Percentiles rank a stretch among this genome's conserved stretches.
Evolutionary conservation across 331 rosid species (phyloP).

Genomic region (Stylosanthes scabra): DNA sequence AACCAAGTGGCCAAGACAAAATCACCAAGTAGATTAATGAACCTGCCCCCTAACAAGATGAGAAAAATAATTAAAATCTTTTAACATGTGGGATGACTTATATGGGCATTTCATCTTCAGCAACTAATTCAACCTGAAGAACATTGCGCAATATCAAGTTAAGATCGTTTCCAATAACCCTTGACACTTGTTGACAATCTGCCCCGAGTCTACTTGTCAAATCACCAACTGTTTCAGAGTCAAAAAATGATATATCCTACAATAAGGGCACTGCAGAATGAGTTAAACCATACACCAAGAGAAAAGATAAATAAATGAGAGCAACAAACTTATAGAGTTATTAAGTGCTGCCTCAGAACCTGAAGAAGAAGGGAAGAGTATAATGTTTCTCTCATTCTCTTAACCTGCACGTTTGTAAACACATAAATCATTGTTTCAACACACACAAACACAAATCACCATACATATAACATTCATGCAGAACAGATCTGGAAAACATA

Average conservation of each 20-base stretch:
- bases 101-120: constrained; percentile 7
- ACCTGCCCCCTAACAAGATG: constrained; percentile 74
- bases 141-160: constrained; percentile 88
- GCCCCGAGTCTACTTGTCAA: constrained; percentile 99
- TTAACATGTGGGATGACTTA: constrained; percentile 33
- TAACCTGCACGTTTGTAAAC: constrained; percentile 66
- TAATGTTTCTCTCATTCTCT: constrained; percentile 93
- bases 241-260: constrained; percentile 98
- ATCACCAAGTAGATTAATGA: constrained; percentile 77
- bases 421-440: constrained; percentile 9
- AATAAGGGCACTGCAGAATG: constrained; percentile 51
- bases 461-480: constrained; percentile 17
- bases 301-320: constrained; percentile 10
- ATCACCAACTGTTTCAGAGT: constrained; percentile 93
- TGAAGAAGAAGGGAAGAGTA: constrained; percentile 90
- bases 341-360: constrained; percentile 56
- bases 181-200: constrained; percentile 98
- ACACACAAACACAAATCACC: constrained; percentile 2
- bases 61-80: constrained; percentile 32
- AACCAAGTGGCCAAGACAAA: constrained; percentile 95
- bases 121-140: constrained; percentile 73
- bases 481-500: not conserved
- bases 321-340: constrained; percentile 29
- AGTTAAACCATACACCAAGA: constrained; percentile 43
- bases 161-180: constrained; percentile 97